These are phyloP conservation scores for Naganishia vishniacii DNA, from an alignment of 768 basidiomycete genomes.

Conservation along the genomic window DNA sequence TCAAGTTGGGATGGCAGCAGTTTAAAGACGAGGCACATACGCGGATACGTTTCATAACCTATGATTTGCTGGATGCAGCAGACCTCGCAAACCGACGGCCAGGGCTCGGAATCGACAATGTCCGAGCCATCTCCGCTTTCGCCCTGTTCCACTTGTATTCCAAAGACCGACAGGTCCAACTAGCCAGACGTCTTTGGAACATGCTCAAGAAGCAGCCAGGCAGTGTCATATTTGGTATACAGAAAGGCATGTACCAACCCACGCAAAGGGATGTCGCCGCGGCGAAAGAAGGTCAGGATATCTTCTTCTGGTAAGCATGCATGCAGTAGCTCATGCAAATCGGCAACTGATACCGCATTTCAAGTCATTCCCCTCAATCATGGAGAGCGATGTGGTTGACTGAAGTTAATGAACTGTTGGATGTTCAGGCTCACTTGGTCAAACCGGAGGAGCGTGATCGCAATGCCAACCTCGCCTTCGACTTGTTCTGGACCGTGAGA, in stretches of 20 bases:
- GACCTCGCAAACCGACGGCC: too few species aligned
- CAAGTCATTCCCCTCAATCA: slow-evolving; percentile 2
- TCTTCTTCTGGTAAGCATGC: slow-evolving; percentile 6
- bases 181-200: neutral
- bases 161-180: neutral
- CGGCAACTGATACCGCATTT: neutral
- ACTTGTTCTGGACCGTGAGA: slow-evolving; percentile 3
- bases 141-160: slow-evolving; percentile 11
- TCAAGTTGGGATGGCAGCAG: slow-evolving; percentile 7
- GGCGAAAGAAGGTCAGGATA: slow-evolving; percentile 8
- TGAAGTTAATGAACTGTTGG: neutral
- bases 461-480: too few species aligned
- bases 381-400: neutral
- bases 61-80: neutral
- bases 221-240: slow-evolving; percentile 3
- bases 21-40: slow-evolving; percentile 3
- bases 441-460: too few species aligned
- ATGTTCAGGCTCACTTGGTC: neutral
- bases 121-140: slow-evolving; percentile 5
- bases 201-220: slow-evolving; percentile 17
- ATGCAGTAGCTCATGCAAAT: too few species aligned
- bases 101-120: neutral
- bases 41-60: neutral
- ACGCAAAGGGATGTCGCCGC: neutral
- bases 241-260: neutral